Evolutionary conservation across 139 green algal genomes (phyloP).

Genomic region (Raphidocelis subcapitata): DNA sequence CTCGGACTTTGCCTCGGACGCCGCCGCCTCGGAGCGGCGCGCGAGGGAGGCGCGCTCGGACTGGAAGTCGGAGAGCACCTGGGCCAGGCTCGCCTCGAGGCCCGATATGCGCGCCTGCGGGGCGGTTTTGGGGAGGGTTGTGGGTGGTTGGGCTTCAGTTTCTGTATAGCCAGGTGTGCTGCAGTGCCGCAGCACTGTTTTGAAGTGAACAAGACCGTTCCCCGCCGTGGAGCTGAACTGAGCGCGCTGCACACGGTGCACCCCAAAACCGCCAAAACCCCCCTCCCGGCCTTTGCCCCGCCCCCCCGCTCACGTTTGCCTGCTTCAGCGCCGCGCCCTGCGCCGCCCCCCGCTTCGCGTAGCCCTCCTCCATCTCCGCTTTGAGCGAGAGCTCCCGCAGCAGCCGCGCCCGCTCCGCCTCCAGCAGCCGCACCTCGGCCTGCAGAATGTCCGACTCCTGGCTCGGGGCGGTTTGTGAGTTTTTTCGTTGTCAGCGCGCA

Average conservation of each 20-base stretch:
- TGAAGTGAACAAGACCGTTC: too few relatives aligned
- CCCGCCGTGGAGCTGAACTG: too few relatives aligned
- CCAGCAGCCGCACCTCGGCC: slow-evolving; percentile 64
- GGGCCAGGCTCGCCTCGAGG: slow-evolving; percentile 66
- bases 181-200: too few relatives aligned
- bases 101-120: slow-evolving; percentile 41
- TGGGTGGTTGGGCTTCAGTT: too few relatives aligned
- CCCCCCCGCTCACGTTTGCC: slow-evolving; percentile 3
- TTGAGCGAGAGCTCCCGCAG: slow-evolving; percentile 70
- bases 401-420: slow-evolving; percentile 59
- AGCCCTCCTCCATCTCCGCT: slow-evolving; percentile 71
- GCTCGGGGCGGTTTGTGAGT: too few relatives aligned
- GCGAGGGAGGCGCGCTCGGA: not conserved
- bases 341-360: slow-evolving; percentile 68
- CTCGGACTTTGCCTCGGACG: slow-evolving; percentile 28
- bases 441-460: slow-evolving; percentile 80
- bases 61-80: slow-evolving; percentile 18
- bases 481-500: too few relatives aligned
- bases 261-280: not conserved
- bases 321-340: slow-evolving; percentile 59
- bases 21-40: too few relatives aligned
- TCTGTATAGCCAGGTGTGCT: too few relatives aligned
- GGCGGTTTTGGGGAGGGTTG: not conserved
- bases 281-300: not conserved
- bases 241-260: too few relatives aligned